phyloP scores from a whole-genome alignment of 768 basidiomycete species.

The Russula virescens region DNA sequence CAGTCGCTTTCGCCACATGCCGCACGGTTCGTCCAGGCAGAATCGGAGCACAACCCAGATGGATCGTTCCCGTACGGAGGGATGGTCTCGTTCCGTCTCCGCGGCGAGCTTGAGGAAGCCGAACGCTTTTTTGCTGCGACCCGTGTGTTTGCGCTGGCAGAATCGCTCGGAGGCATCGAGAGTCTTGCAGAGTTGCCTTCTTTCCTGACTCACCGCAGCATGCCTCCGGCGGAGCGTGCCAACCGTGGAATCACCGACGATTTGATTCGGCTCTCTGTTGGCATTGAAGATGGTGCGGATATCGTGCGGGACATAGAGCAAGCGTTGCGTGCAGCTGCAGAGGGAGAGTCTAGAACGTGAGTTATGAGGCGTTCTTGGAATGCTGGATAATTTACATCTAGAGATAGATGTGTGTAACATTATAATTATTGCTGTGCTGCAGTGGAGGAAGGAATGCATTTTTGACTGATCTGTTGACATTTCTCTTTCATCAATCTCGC shows the following conservation, averaged over 20 bases:
- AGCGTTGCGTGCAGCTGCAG: conserved; percentile 47
- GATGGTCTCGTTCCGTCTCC: conserved; percentile 73
- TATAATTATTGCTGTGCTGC: too few relatives aligned
- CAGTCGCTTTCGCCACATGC: conserved; percentile 64
- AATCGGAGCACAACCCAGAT: conserved; percentile 29
- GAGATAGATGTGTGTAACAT: too few relatives aligned
- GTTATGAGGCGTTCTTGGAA: not conserved
- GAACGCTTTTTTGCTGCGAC: conserved; percentile 61
- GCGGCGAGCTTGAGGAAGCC: conserved; percentile 47
- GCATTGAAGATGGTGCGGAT: conserved; percentile 85
- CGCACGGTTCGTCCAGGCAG: conserved; percentile 48
- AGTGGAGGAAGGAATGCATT: too few relatives aligned
- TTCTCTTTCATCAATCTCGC: too few relatives aligned
- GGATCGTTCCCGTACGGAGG: conserved; percentile 84
- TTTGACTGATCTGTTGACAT: too few relatives aligned
- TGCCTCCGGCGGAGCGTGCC: conserved; percentile 62
- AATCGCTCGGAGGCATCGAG: conserved; percentile 90
- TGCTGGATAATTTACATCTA: too few relatives aligned
- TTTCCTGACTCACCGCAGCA: conserved; percentile 82
- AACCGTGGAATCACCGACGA: conserved; percentile 72
- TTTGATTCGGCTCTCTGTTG: conserved; percentile 75
- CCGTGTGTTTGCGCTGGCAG: conserved; percentile 74
- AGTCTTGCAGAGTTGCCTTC: conserved; percentile 83
- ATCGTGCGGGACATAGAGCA: conserved; percentile 64
- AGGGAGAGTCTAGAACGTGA: not conserved